Percentiles rank a stretch among this genome's conserved stretches.
phyloP scores from a whole-genome alignment of 1,284 basidiomycete species.

The Golubevia sp. region DNA sequence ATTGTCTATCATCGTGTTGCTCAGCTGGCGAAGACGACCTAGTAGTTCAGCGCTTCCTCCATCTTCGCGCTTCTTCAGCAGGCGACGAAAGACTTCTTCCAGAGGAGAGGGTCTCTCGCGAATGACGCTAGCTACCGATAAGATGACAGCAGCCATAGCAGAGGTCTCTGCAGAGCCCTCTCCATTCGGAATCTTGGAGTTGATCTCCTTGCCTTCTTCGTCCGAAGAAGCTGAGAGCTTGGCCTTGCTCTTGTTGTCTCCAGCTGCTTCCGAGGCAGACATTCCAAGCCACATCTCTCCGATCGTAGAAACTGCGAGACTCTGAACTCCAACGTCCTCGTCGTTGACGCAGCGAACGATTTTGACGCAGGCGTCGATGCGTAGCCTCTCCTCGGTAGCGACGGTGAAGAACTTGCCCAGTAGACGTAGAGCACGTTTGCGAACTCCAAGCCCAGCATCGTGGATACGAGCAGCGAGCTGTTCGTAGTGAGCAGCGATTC shows the following conservation, averaged over 20 bases:
- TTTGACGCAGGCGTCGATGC: constrained; percentile 79
- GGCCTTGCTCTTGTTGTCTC: neutral
- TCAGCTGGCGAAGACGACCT: constrained; percentile 73
- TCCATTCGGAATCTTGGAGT: neutral
- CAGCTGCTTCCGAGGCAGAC: neutral
- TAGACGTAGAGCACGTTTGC: constrained; percentile 92
- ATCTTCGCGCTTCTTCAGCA: constrained; percentile 31
- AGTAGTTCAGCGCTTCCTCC: constrained; percentile 65
- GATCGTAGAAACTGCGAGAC: constrained; percentile 82
- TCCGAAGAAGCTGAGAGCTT: constrained; percentile 1
- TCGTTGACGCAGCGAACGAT: constrained; percentile 85
- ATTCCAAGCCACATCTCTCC: constrained; percentile 82
- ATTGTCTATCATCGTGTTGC: constrained; percentile 80
- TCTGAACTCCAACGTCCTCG: constrained; percentile 85
- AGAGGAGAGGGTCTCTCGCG: constrained; percentile 80
- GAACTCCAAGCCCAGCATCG: constrained; percentile 89
- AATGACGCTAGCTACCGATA: constrained; percentile 80
- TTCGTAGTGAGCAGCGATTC: constrained; percentile 82
- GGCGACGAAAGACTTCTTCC: constrained; percentile 77
- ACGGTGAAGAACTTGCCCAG: constrained; percentile 79
- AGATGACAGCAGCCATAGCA: constrained; percentile 74
- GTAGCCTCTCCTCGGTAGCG: constrained; percentile 68
- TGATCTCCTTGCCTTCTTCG: neutral
- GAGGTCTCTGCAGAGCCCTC: constrained; percentile 7
- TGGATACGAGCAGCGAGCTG: constrained; percentile 83